phyloP scores from a whole-genome alignment of 805 yeast species.

The Lachancea cidri region DNA sequence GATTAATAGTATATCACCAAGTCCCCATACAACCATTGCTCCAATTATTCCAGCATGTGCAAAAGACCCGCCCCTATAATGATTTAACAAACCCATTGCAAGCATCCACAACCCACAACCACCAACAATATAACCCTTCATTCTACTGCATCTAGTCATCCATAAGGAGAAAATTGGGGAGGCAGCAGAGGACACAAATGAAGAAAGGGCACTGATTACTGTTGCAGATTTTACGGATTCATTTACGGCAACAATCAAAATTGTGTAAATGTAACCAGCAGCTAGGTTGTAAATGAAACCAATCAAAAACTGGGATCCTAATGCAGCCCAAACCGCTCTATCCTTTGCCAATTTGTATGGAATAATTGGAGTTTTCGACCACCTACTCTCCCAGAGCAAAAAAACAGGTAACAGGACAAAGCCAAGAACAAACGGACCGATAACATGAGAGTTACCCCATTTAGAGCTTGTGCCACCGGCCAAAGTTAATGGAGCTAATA shows the following conservation, averaged over 20 bases:
- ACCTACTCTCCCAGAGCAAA: constrained; percentile 51
- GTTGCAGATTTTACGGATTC: constrained; percentile 53
- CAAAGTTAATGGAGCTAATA: constrained; percentile 66
- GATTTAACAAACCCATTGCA: constrained; percentile 54
- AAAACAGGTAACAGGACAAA: constrained; percentile 55
- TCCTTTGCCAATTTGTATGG: constrained; percentile 57
- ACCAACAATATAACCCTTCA: constrained; percentile 54
- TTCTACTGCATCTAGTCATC: constrained; percentile 43
- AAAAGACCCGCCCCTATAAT: constrained; percentile 55
- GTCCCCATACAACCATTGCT: constrained; percentile 56
- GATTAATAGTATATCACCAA: constrained; percentile 55
- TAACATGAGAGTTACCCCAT: constrained; percentile 58
- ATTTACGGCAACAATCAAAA: constrained; percentile 57
- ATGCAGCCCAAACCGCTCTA: constrained; percentile 72
- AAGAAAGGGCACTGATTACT: constrained; percentile 54
- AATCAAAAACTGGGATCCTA: constrained; percentile 51
- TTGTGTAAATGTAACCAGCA: constrained; percentile 62
- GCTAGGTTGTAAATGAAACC: constrained; percentile 66
- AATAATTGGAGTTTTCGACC: constrained; percentile 56
- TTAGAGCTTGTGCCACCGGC: constrained; percentile 54
- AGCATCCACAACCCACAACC: constrained; percentile 58
- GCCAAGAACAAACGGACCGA: constrained; percentile 69
- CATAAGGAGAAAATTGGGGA: constrained; percentile 55
- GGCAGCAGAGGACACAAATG: constrained; percentile 58
- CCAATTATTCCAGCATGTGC: constrained; percentile 50